Percentiles rank a stretch among this genome's conserved stretches.
Conservation (phyloP, 805 yeast species). For the baker's yeast (Saccharomyces cerevisiae) region DNA sequence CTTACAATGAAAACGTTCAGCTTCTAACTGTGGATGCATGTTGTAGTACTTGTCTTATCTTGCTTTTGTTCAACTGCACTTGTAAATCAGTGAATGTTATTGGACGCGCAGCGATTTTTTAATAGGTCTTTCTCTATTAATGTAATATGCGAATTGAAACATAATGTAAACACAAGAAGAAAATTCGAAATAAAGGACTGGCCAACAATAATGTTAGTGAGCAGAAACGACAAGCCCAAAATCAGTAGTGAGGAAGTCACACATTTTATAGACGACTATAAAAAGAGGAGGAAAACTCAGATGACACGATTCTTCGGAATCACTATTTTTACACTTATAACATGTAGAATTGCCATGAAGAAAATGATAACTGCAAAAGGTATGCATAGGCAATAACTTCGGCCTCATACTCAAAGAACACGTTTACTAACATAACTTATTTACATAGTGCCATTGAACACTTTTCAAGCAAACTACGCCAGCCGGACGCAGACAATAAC, state of each 20-base stretch:
- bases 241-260: not conserved
- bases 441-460: conserved; percentile 47
- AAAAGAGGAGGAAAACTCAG: conserved; percentile 58
- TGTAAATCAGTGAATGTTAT: not conserved
- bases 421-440: not conserved
- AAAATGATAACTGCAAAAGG: conserved; percentile 66
- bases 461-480: conserved; percentile 76
- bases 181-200: not conserved
- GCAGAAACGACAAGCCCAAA: not conserved
- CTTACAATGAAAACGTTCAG: conserved; percentile 40
- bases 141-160: not conserved
- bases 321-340: conserved; percentile 60
- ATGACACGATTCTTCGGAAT: conserved; percentile 67
- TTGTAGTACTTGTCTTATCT: not conserved
- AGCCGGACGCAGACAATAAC: conserved; percentile 36
- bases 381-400: conserved; percentile 14
- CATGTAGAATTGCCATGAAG: conserved; percentile 66
- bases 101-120: not conserved
- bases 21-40: conserved; percentile 50
- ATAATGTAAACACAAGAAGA: not conserved
- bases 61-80: not conserved
- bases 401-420: not conserved
- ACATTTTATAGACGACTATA: conserved; percentile 35
- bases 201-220: not conserved
- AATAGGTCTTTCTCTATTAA: not conserved